Base-by-base conservation (phyloP, 164 flowering plant genomes). In the Annona squamosa region DNA sequence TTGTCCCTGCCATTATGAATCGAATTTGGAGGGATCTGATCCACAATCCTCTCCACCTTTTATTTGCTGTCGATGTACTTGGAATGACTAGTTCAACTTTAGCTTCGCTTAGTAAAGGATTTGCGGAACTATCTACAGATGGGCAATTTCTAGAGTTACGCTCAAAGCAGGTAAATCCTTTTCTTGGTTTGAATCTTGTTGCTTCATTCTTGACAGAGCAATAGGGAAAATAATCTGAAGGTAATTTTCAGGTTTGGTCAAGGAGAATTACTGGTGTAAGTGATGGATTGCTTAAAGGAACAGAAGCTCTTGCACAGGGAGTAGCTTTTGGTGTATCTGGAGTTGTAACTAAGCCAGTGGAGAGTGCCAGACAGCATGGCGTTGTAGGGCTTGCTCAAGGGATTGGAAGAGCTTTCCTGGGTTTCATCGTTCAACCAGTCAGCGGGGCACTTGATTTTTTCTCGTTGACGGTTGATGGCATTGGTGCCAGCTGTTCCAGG, bases 41-140 rank as follows among this genome's bases (percentile, higher is more conserved):
- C 71, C 98, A 95, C 81, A 95, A 95, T 83, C 99, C 99, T 44
- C 76, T 95, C 18, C 98, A 95, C 82, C 80, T 95, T 77, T 78
- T 95, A 75, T 91, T 90, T 80, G 90, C 99, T 3, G 91, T 95
- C 3, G 99, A 95, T 84, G 94, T 95, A 26, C 87, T 95, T 80
- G 98, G 99, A n/a, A 87, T 91, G 98, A 86, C 98, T 75, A 93
- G 99, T 78, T 95, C 99, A 74, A 95, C 99, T 37, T 82, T 95
- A 83, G 91, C 98, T 69, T 91, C 99, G 71, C 87, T 95, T 63
- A 87, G 99, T 79, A 95, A 85, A 87, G 99, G 99, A 43, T 95
- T 95, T 85, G 98, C 99, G 44, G 95, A 91, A 81, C 95, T 95
- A 69, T 95, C 99, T 48, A 95, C 98, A n/a, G 99, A 95, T 85